phyloP scores from a whole-genome alignment of 306 rosid species.

The Sicyos edulis region DNA sequence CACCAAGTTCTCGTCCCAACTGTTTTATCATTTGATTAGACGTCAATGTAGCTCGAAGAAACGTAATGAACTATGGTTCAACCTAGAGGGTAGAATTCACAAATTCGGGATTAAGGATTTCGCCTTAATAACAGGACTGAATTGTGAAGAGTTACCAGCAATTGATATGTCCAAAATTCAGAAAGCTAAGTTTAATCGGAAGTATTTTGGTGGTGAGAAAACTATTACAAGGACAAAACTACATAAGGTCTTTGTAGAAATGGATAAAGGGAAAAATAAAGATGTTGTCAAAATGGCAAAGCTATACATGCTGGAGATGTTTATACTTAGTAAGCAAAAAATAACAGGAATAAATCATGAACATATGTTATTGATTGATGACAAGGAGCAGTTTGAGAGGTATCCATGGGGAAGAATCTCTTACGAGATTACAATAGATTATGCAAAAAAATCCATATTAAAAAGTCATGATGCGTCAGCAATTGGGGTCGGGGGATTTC shows the following conservation, averaged over 20 bases:
- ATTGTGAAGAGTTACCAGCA: background rate
- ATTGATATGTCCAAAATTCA: conserved; percentile 11
- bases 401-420: conserved; percentile 16
- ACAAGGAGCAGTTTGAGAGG: background rate
- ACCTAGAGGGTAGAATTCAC: conserved; percentile 7
- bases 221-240: conserved; percentile 5
- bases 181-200: background rate
- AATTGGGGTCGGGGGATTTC: background rate
- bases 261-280: conserved; percentile 4
- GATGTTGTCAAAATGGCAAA: conserved; percentile 15
- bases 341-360: conserved; percentile 1
- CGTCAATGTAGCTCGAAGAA: conserved; percentile 4
- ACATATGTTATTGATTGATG: background rate
- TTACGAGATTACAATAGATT: conserved; percentile 7
- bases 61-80: conserved; percentile 8
- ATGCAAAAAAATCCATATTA: background rate
- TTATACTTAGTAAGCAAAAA: conserved; percentile 3
- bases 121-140: conserved; percentile 4
- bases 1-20: conserved; percentile 10
- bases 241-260: background rate
- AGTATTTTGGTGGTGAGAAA: background rate
- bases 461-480: background rate
- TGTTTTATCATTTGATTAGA: conserved; percentile 11
- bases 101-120: background rate
- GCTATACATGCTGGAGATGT: conserved; percentile 5